Conservation (phyloP, 1,139 yeast species). For the Chernovozyma sophiae-reginae region DNA sequence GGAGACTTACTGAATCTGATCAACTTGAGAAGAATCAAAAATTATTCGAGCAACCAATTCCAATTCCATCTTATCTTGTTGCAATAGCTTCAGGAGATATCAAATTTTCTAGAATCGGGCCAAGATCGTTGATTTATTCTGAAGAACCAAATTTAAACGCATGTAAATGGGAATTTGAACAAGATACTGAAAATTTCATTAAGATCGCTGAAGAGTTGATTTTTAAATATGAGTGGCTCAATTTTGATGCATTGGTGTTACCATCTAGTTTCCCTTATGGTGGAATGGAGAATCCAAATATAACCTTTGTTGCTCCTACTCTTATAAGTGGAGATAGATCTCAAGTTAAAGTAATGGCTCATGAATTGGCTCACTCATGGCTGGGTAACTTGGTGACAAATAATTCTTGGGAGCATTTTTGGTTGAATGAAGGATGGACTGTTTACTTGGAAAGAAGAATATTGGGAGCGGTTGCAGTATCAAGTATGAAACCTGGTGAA, state of each 20-base stretch:
- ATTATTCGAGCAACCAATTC: constrained; percentile 29
- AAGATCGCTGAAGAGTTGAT: constrained; percentile 30
- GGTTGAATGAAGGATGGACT: constrained; percentile 41
- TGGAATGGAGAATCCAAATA: constrained; percentile 39
- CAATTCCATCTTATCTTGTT: constrained; percentile 34
- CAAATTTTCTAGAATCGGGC: constrained; percentile 28
- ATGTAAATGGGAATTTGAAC: constrained; percentile 36
- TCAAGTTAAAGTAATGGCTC: constrained; percentile 35
- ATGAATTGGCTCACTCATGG: constrained; percentile 39
- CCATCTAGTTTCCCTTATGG: constrained; percentile 37
- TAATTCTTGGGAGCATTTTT: constrained; percentile 36
- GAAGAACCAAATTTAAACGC: constrained; percentile 23
- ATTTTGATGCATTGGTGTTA: constrained; percentile 30
- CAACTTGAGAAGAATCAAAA: constrained; percentile 13
- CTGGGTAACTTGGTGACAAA: constrained; percentile 36
- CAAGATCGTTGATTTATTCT: constrained; percentile 30
- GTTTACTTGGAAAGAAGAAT: constrained; percentile 36
- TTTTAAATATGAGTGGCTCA: constrained; percentile 32
- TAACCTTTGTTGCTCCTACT: constrained; percentile 36
- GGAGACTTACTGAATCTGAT: constrained; percentile 24
- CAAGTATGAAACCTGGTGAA: constrained; percentile 17
- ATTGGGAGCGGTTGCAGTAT: constrained; percentile 27
- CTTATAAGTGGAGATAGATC: constrained; percentile 31
- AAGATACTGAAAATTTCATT: constrained; percentile 33
- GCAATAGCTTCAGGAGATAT: constrained; percentile 35